Evolutionary conservation across 768 basidiomycete species (phyloP).

Genomic region (Tricholoma flavovirens): DNA sequence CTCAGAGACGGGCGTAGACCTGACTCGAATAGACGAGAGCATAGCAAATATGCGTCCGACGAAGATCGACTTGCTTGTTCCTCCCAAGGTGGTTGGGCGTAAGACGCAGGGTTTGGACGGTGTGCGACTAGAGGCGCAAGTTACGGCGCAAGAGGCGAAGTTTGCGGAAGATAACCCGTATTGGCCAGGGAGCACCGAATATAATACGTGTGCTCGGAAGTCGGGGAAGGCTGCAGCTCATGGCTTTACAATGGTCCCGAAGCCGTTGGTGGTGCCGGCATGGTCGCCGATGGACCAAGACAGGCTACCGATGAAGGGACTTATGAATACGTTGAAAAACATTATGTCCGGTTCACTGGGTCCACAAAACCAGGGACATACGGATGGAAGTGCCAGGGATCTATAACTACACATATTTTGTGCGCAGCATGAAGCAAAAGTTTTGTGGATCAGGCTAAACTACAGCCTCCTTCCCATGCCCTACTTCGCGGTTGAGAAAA

Average conservation of each 20-base stretch:
- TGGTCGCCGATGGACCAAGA: neutral
- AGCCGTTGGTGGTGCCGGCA: neutral
- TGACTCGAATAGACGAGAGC: conserved; percentile 12
- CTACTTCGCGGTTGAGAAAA: no score
- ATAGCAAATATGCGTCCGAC: conserved; percentile 28
- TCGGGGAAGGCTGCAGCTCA: neutral
- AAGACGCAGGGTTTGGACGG: neutral
- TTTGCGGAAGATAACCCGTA: neutral
- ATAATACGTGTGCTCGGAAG: neutral
- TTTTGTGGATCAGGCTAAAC: no score
- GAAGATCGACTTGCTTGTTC: neutral
- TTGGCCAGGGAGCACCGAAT: neutral
- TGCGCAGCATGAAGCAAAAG: no score
- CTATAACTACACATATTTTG: no score
- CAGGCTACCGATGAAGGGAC: neutral
- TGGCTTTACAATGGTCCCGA: neutral
- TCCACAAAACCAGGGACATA: neutral
- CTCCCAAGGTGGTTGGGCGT: conserved; percentile 1
- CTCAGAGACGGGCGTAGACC: conserved; percentile 25
- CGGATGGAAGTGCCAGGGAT: neutral
- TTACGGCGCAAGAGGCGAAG: neutral
- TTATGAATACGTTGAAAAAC: neutral
- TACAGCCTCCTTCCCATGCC: no score
- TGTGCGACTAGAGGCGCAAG: neutral
- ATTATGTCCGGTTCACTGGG: neutral